Percentiles rank a stretch among this genome's conserved stretches.
These are phyloP conservation scores for Gardenia jasminoides DNA, from an alignment of 257 asterid species.

Conservation along the genomic window DNA sequence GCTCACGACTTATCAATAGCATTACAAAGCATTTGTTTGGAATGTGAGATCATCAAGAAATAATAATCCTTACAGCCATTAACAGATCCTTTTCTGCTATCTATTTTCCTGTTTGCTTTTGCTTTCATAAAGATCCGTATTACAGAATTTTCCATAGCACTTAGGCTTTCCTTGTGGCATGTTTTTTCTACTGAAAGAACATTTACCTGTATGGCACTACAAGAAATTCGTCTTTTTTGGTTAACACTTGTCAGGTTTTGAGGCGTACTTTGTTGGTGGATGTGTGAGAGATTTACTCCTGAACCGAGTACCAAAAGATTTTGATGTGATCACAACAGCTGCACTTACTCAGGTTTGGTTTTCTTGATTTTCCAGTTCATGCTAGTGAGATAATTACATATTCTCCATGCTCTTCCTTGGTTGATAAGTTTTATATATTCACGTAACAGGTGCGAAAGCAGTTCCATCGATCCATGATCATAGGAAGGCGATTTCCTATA, in stretches of 20 bases:
- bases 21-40: too few species aligned
- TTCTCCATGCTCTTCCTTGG: not conserved
- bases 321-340: slow-evolving; percentile 84
- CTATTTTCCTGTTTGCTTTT: not conserved
- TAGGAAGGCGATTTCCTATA: slow-evolving; percentile 84
- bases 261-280: slow-evolving; percentile 96
- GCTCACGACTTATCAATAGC: not conserved
- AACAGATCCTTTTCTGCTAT: too few species aligned
- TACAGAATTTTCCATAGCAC: not conserved
- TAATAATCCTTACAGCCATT: too few species aligned
- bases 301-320: slow-evolving; percentile 81
- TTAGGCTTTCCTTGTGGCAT: not conserved
- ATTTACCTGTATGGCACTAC: not conserved
- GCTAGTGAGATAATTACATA: not conserved
- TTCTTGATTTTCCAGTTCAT: slow-evolving; percentile 23
- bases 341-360: slow-evolving; percentile 55
- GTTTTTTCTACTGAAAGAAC: not conserved
- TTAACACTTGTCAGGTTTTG: slow-evolving; percentile 49
- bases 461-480: slow-evolving; percentile 48
- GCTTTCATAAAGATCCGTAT: not conserved
- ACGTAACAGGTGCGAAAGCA: slow-evolving; percentile 47
- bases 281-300: slow-evolving; percentile 93
- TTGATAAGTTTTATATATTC: not conserved
- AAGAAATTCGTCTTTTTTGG: not conserved
- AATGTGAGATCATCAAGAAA: not conserved